These are phyloP conservation scores for Elymus sibiricus DNA, from an alignment of 176 grass and related monocot genomes.

Conservation along the genomic window DNA sequence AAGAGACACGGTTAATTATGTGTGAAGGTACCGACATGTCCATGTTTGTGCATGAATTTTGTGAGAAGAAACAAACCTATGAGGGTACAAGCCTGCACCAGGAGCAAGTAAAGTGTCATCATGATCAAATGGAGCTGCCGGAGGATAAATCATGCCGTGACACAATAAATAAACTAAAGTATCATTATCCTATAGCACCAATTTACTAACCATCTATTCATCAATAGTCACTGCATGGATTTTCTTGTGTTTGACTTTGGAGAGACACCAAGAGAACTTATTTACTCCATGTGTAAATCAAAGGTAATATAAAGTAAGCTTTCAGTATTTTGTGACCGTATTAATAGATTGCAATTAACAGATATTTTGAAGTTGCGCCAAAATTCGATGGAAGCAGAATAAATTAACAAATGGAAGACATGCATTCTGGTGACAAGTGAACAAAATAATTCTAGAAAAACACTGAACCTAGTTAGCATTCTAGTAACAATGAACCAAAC, in stretches of 20 bases:
- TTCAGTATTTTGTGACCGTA: background rate
- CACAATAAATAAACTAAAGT: conserved; percentile 9
- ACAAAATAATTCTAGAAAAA: background rate
- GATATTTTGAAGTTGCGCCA: background rate
- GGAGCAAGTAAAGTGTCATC: conserved; percentile 71
- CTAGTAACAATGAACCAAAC: too few relatives aligned
- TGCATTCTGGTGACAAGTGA: background rate
- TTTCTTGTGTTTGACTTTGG: background rate
- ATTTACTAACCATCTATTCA: background rate
- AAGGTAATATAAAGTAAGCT: background rate
- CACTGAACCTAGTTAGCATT: too few relatives aligned
- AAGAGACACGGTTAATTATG: background rate
- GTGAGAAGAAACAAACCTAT: conserved; percentile 43
- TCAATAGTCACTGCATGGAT: background rate
- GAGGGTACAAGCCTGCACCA: conserved; percentile 73
- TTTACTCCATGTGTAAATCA: background rate
- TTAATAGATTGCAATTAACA: background rate
- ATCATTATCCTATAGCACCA: background rate
- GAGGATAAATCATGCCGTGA: conserved; percentile 60
- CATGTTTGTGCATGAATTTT: background rate
- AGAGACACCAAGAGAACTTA: background rate
- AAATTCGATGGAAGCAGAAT: background rate
- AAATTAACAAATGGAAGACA: background rate
- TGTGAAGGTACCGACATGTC: background rate
- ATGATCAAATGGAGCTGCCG: conserved; percentile 44